Evolutionary conservation across 2,329 filamentous ascomycete species (phyloP), one percentile per base, ranked within the genome.

Genomic region (Cladosporium sp.): DNA sequence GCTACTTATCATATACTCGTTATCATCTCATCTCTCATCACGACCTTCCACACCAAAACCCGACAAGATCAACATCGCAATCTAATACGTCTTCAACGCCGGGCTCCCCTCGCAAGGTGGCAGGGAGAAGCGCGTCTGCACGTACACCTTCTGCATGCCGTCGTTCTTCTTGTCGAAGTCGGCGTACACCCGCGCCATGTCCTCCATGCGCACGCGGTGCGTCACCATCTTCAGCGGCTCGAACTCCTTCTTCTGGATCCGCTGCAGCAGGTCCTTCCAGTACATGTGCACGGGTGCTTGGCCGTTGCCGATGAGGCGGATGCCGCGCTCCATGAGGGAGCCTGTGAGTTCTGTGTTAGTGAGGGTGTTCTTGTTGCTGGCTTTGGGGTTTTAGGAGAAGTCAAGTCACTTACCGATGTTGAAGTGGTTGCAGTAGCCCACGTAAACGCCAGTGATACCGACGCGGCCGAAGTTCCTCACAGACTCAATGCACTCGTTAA

Each of bases 311-410:
- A 83, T 90, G 40, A 95, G 78, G 1, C 87, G 84, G 58, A 95
- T 82, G n/a, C 89, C 89, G 27, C 87, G 83, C 70, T 95, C 83
- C 89, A 95, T 95, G 12, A 95, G 65, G 0, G 87, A 84, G 9
- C 89, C 86, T 40, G 32, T 13, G 24, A 5, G 12, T 6, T 15
- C 19, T 4, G 12, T 15, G 27, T 43, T 43, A 43, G 41, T 18
- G 9, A n/a, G 40, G 18, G 38, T 27, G 18, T 41, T 41, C 17
- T 20, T 38, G 37, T 18, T 50, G 37, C 12, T 18, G 42, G 43
- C 18, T 32, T 27, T 18, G n/a, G n/a, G n/a, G n/a, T n/a, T n/a
- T n/a, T n/a, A 9, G 9, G 18, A 6, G 30, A n/a, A 18, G n/a
- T 7, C 2, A 38, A 7, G 6, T 19, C 20, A 47, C 40, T 50